phyloP scores from a whole-genome alignment of 495 filamentous ascomycete genomes.

The Viridothelium virens region DNA sequence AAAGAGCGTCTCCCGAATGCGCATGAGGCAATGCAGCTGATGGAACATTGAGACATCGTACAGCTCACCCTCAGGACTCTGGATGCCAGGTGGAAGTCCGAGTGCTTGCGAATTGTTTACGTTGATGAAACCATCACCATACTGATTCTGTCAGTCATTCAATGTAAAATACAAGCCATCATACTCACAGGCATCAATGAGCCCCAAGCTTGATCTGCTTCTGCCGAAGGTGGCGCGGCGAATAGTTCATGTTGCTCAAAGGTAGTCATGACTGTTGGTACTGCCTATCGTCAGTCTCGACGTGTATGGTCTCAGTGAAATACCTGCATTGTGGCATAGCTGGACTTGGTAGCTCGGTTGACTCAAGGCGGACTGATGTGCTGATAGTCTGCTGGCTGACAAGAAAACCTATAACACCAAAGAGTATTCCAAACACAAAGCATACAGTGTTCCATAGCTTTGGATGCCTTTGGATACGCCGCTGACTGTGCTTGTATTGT shows the following conservation, averaged over 20 bases:
- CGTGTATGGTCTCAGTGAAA: neutral
- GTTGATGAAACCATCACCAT: slow-evolving; percentile 22
- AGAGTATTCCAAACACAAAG: slow-evolving; percentile 5
- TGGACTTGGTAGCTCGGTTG: slow-evolving; percentile 7
- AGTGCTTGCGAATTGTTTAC: slow-evolving; percentile 15
- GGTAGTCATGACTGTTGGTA: slow-evolving; percentile 5
- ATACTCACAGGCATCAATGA: slow-evolving; percentile 12
- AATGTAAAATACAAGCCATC: neutral
- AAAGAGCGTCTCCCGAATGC: slow-evolving; percentile 18
- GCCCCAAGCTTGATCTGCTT: slow-evolving; percentile 20
- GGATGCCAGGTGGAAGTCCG: slow-evolving; percentile 17
- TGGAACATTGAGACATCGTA: slow-evolving; percentile 26
- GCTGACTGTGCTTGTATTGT: slow-evolving; percentile 8
- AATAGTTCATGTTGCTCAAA: slow-evolving; percentile 20
- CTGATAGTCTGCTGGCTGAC: slow-evolving; percentile 7
- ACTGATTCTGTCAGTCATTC: slow-evolving; percentile 6
- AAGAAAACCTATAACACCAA: slow-evolving; percentile 3
- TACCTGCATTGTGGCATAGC: slow-evolving; percentile 8
- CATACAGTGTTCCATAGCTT: slow-evolving; percentile 9
- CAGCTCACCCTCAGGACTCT: slow-evolving; percentile 15
- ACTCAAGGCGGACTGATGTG: slow-evolving; percentile 4
- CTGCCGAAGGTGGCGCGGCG: slow-evolving; percentile 14
- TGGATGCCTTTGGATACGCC: neutral
- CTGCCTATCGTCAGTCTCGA: slow-evolving; percentile 6
- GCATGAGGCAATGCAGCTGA: slow-evolving; percentile 22